Conservation (phyloP, 345 rosid genomes). For the Arabis hirsuta region DNA sequence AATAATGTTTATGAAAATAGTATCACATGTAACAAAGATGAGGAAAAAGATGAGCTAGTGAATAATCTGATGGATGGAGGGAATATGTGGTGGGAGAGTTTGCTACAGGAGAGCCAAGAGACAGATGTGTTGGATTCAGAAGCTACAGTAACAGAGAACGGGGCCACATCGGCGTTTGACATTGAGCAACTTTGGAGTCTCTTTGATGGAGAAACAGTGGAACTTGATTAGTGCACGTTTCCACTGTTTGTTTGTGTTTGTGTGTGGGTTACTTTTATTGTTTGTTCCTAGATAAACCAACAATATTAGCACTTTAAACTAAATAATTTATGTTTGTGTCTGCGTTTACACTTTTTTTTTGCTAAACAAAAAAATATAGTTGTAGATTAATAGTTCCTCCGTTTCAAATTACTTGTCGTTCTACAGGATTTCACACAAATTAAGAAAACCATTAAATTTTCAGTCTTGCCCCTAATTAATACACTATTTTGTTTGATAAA, state of each 20-base stretch:
- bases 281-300: not conserved
- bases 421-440: too few relatives aligned
- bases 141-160: not conserved
- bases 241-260: not conserved
- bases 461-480: too few relatives aligned
- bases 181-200: conserved; percentile 44
- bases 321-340: not conserved
- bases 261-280: not conserved
- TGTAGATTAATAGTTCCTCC: too few relatives aligned
- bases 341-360: too few relatives aligned
- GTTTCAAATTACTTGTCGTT: too few relatives aligned
- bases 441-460: too few relatives aligned
- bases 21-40: conserved; percentile 21
- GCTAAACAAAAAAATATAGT: too few relatives aligned
- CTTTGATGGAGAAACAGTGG: conserved; percentile 27
- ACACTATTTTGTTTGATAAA: too few relatives aligned
- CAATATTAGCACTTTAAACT: not conserved
- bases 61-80: conserved; percentile 20
- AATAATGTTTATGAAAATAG: conserved; percentile 9
- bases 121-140: not conserved
- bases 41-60: conserved; percentile 2
- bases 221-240: conserved; percentile 26
- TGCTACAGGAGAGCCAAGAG: conserved; percentile 22
- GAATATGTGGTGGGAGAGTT: conserved; percentile 38
- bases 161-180: conserved; percentile 17